Conservation (phyloP, 768 basidiomycete genomes). For the Kwoniella europaea region DNA sequence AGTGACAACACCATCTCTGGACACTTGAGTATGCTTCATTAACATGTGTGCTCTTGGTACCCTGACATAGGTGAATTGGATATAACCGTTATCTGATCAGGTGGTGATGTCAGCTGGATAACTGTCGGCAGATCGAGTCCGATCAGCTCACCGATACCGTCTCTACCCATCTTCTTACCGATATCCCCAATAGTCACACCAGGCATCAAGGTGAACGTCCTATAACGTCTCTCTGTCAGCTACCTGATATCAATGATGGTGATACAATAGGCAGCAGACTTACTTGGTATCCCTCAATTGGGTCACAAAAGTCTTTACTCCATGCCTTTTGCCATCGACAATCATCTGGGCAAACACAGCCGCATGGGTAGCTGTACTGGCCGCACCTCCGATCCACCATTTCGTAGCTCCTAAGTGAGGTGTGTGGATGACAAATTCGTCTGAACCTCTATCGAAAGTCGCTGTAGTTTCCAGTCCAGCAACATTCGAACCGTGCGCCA, state of each 20-base stretch:
- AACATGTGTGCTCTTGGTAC: slow-evolving; percentile 61
- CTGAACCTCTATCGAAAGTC: slow-evolving; percentile 59
- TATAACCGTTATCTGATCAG: slow-evolving; percentile 56
- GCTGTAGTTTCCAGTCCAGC: slow-evolving; percentile 62
- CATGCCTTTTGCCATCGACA: slow-evolving; percentile 59
- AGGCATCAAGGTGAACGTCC: slow-evolving; percentile 59
- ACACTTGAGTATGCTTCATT: slow-evolving; percentile 62
- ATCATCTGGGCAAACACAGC: slow-evolving; percentile 61
- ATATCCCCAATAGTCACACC: slow-evolving; percentile 61
- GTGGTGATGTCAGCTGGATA: not conserved
- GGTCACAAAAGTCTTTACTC: slow-evolving; percentile 61
- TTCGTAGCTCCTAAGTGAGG: slow-evolving; percentile 61
- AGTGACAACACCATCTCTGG: slow-evolving; percentile 58
- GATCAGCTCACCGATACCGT: slow-evolving; percentile 56
- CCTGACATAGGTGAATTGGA: slow-evolving; percentile 61
- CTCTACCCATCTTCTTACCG: slow-evolving; percentile 61
- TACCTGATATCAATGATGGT: not conserved
- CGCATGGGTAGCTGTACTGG: slow-evolving; percentile 61
- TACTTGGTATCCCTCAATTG: slow-evolving; percentile 59
- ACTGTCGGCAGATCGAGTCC: not conserved
- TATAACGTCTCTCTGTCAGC: slow-evolving; percentile 20
- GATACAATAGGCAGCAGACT: slow-evolving; percentile 6
- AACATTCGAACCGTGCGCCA: slow-evolving; percentile 60
- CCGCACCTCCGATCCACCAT: slow-evolving; percentile 63
- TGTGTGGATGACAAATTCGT: slow-evolving; percentile 62